These are phyloP conservation scores for Blastobotrys capitulatus DNA, from an alignment of 1,139 yeast species.

Conservation along the genomic window DNA sequence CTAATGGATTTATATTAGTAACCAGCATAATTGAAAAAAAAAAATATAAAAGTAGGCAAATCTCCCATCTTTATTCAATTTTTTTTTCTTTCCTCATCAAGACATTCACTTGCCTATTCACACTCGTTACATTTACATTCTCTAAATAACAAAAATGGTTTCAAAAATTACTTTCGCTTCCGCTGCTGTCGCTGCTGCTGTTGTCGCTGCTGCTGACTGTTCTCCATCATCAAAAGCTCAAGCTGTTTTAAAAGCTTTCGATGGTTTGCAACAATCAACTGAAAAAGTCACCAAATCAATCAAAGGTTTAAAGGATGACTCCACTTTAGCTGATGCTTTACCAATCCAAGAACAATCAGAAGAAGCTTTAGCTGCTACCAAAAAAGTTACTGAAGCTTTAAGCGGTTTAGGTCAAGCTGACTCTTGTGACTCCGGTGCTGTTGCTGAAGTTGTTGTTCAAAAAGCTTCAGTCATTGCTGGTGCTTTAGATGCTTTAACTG, in stretches of 20 bases:
- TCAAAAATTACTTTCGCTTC: slow-evolving; percentile 5
- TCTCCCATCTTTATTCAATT: slow-evolving; percentile 1
- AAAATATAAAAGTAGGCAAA: slow-evolving; percentile 3
- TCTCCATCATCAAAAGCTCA: slow-evolving; percentile 2
- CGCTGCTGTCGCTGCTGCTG: slow-evolving; percentile 8
- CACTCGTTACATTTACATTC: slow-evolving; percentile 3
- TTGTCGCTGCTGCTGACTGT: slow-evolving; percentile 9
- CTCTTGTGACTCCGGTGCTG: slow-evolving; percentile 4
- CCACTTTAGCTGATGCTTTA: slow-evolving; percentile 10
- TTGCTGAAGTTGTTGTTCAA: not conserved
- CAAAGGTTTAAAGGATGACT: slow-evolving; percentile 1
- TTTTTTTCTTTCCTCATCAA: slow-evolving; percentile 4
- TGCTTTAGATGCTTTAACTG: slow-evolving; percentile 3
- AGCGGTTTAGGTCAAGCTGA: not conserved
- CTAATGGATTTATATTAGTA: no score
- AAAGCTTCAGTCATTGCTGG: not conserved
- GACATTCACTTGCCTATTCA: slow-evolving; percentile 4
- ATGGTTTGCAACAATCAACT: not conserved
- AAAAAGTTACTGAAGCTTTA: slow-evolving; percentile 7
- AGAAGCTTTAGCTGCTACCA: slow-evolving; percentile 6
- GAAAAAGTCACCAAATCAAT: slow-evolving; percentile 7
- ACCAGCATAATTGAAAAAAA: no score
- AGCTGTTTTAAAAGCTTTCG: slow-evolving; percentile 2
- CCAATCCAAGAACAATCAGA: slow-evolving; percentile 9
- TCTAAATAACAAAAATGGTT: slow-evolving; percentile 10